A percentile compares a stretch with the other conserved stretches of the same genome.
Conservation (phyloP, 306 rosid species). For the Cicer bijugum region DNA sequence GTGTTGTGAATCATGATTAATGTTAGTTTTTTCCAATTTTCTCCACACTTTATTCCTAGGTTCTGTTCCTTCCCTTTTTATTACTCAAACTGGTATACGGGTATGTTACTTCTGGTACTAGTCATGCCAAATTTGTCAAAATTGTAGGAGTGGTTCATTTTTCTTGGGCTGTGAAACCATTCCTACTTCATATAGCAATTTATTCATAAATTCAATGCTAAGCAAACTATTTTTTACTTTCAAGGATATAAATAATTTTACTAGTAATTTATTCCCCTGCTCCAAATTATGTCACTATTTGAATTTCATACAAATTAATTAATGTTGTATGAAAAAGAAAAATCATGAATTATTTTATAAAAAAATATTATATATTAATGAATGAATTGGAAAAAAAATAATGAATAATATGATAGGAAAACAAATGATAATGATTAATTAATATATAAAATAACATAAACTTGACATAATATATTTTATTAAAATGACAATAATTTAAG, state of each 20-base stretch:
- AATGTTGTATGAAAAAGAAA: no score
- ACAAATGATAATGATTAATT: no score
- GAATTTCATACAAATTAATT: no score
- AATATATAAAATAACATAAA: no score
- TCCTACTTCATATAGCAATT: background rate
- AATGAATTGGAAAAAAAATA: no score
- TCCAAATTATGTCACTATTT: no score
- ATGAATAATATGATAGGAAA: no score
- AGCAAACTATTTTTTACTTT: background rate
- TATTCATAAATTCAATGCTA: background rate
- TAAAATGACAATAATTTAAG: no score
- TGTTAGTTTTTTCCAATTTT: background rate
- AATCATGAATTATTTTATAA: no score
- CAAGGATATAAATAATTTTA: background rate
- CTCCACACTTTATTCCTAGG: background rate
- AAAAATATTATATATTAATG: no score
- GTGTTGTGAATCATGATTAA: background rate
- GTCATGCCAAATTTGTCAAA: background rate
- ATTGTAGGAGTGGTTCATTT: background rate
- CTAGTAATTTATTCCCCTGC: no score
- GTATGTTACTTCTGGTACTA: background rate
- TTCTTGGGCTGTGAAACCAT: background rate
- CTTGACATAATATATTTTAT: no score
- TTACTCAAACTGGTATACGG: background rate
- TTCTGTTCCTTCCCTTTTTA: conserved; percentile 5